Evolutionary conservation across 139 green algal species (phyloP), one percentile per base, ranked within the genome.

Genomic region (Auxenochlorella pyrenoidosa): DNA sequence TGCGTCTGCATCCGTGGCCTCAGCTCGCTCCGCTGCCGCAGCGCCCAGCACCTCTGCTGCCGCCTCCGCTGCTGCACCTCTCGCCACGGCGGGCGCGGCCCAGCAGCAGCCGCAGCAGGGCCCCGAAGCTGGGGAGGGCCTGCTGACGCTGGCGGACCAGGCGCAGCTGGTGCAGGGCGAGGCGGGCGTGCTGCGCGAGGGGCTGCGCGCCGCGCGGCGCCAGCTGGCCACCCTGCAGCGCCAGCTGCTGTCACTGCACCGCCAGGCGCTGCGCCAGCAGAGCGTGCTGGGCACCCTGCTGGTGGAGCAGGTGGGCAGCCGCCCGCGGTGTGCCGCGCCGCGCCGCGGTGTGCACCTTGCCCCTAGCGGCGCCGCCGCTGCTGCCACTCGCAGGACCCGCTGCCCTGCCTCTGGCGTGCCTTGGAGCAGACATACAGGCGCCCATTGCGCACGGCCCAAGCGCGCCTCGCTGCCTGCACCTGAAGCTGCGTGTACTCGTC

Each of bases 171-270:
- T 82, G 15, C 66, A 79, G 28, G 83, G 51, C 0, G 83, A 87
- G 28, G 71, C 83, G 0, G 83, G 82, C 30, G 26, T 44, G 51
- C 83, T 87, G 51, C 83, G 83, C 1, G 83, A 87, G 36, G 83
- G 83, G 15, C 72, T 87, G 54, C 71, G 54, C 8, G 83, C 36
- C 38, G 83, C 83, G 1, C 36, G 83, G 8, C 83, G 83, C 26
- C 83, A 87, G 83, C 83, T 87, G 83, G 68, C 72, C 16, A 40
- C 83, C 10, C 70, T 87, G 36, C 83, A 87, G 83, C 44, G n/a
- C 16, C 70, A 80, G 34, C 83, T 87, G 83, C 21, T 80, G 36
- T 32, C 65, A 15, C 59, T 87, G 83, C 83, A 87, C 51, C 83
- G 83, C 43, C 68, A 87, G 72, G 72, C 83, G 72, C 51, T 54